These are phyloP conservation scores for Ramaria sp. DNA, from an alignment of 768 basidiomycete species.

Conservation along the genomic window DNA sequence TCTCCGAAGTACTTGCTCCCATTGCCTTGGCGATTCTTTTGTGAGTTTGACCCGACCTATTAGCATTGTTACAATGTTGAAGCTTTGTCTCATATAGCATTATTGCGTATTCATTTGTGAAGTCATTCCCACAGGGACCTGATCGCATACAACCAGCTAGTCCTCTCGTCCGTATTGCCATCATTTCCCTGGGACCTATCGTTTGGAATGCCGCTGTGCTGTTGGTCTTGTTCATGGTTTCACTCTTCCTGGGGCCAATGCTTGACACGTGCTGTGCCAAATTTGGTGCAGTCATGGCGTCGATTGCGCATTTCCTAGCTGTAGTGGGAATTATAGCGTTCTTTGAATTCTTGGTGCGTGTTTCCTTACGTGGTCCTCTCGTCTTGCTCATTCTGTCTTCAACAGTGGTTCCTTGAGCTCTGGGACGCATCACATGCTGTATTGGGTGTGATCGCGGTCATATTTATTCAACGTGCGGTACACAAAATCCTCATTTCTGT, in stretches of 20 bases:
- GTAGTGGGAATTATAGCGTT: conserved; percentile 83
- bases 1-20: conserved; percentile 82
- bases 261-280: conserved; percentile 72
- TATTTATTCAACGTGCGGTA: conserved; percentile 83
- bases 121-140: conserved; percentile 57
- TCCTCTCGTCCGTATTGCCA: conserved; percentile 85
- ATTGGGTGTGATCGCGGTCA: conserved; percentile 83
- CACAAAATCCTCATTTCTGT: conserved; percentile 92
- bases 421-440: conserved; percentile 92
- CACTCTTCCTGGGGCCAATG: conserved; percentile 88
- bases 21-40: conserved; percentile 78
- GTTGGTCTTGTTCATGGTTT: conserved; percentile 78
- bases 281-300: conserved; percentile 90
- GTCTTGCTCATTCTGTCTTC: conserved; percentile 4
- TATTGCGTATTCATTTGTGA: conserved; percentile 49
- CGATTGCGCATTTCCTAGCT: conserved; percentile 74
- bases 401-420: conserved; percentile 85
- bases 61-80: conserved; percentile 45
- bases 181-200: conserved; percentile 89
- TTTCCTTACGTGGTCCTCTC: background rate
- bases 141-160: conserved; percentile 59
- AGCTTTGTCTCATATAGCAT: conserved; percentile 25
- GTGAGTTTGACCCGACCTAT: conserved; percentile 36
- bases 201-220: conserved; percentile 91
- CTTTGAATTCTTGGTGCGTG: conserved; percentile 88